Evolutionary conservation across 257 asterid species (phyloP).

Genomic region (Solanum etuberosum): DNA sequence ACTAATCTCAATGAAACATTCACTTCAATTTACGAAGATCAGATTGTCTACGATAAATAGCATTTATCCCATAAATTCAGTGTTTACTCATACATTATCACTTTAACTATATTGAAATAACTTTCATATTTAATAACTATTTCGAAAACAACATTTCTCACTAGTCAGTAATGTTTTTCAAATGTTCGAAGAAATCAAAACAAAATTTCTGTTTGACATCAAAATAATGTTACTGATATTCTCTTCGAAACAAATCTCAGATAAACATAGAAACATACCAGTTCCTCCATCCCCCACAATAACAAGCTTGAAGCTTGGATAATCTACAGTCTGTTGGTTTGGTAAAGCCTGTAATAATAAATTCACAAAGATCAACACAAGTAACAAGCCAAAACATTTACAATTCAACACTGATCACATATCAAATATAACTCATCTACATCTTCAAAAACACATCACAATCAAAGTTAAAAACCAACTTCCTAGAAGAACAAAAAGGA

Average conservation of each 20-base stretch:
- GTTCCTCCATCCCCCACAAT: conserved; percentile 81
- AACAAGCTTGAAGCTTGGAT: conserved; percentile 78
- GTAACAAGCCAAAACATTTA: not conserved
- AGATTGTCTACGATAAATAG: not conserved
- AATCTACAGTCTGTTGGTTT: conserved; percentile 63
- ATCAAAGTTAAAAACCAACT: not conserved
- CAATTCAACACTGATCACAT: not conserved
- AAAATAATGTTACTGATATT: not conserved
- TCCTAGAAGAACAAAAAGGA: not conserved
- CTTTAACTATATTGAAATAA: not conserved
- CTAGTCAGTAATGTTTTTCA: not conserved
- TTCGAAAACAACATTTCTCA: not conserved
- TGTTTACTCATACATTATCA: not conserved
- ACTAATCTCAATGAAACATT: not conserved
- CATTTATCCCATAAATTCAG: not conserved
- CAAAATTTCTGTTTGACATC: not conserved
- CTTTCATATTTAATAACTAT: not conserved
- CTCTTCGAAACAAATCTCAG: not conserved
- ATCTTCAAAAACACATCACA: not conserved
- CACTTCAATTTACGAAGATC: not conserved
- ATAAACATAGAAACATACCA: conserved; percentile 22
- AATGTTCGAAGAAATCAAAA: not conserved
- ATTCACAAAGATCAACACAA: not conserved
- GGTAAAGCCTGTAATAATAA: conserved; percentile 35
- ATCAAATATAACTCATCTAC: not conserved